These are phyloP conservation scores for Cladosporium sp. DNA, from an alignment of 2,329 filamentous ascomycete species.

Conservation along the genomic window DNA sequence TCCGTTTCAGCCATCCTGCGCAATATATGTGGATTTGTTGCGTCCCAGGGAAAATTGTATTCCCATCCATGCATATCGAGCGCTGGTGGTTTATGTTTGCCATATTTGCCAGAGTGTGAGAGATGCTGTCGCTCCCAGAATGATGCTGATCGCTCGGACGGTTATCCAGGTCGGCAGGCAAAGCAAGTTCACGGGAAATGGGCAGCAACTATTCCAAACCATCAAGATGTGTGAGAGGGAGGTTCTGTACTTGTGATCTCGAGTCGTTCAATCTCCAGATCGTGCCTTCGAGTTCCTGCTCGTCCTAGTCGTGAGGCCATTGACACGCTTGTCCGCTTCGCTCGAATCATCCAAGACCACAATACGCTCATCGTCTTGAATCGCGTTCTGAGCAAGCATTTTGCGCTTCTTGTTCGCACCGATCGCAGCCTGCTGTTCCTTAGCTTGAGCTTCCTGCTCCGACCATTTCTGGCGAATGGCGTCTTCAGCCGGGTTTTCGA, in stretches of 20 bases:
- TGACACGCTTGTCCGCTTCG: not conserved
- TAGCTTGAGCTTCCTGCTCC: constrained; percentile 29
- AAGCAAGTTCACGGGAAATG: too few relatives aligned
- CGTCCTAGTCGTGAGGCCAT: constrained; percentile 12
- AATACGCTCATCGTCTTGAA: not conserved
- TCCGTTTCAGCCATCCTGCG: too few relatives aligned
- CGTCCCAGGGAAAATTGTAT: too few relatives aligned
- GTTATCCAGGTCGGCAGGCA: too few relatives aligned
- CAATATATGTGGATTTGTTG: too few relatives aligned
- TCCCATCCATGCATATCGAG: too few relatives aligned
- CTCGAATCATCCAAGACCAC: constrained; percentile 2
- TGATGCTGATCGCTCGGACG: too few relatives aligned
- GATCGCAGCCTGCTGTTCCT: constrained; percentile 12
- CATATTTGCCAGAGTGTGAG: too few relatives aligned
- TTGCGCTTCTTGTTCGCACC: constrained; percentile 18
- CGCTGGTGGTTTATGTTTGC: too few relatives aligned
- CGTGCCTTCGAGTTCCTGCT: constrained; percentile 5
- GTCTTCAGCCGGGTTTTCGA: constrained; percentile 49
- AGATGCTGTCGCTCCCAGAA: too few relatives aligned
- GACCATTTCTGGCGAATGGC: constrained; percentile 44
- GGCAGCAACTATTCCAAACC: too few relatives aligned
- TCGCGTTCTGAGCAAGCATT: not conserved
- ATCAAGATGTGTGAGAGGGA: not conserved
- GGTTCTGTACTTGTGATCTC: not conserved
- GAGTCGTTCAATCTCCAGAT: not conserved